These are phyloP conservation scores for Coniferiporia sulphurascens DNA, from an alignment of 1,284 basidiomycete genomes.

Conservation along the genomic window DNA sequence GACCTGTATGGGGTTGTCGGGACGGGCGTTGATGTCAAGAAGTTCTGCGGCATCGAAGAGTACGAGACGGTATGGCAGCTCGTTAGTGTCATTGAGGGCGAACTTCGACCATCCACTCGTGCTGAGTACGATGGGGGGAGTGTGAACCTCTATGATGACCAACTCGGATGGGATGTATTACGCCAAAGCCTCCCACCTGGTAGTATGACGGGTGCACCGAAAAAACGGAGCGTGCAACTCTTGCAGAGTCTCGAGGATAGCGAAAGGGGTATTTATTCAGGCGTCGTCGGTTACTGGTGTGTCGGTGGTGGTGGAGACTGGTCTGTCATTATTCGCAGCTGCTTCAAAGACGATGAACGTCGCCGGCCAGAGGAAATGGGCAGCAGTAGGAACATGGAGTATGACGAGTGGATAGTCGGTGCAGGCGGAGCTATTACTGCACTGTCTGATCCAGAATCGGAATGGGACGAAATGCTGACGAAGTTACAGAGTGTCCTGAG, in stretches of 20 bases:
- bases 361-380: neutral
- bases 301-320: slow-evolving; percentile 88
- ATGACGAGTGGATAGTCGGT: slow-evolving; percentile 73
- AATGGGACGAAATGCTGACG: slow-evolving; percentile 92
- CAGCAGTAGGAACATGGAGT: slow-evolving; percentile 21
- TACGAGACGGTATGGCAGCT: slow-evolving; percentile 96
- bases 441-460: slow-evolving; percentile 78
- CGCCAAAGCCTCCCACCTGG: slow-evolving; percentile 84
- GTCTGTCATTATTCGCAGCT: slow-evolving; percentile 94
- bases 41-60: slow-evolving; percentile 88
- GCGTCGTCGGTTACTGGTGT: slow-evolving; percentile 90
- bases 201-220: slow-evolving; percentile 98
- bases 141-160: slow-evolving; percentile 33
- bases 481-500: slow-evolving; percentile 75
- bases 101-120: slow-evolving; percentile 24
- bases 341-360: slow-evolving; percentile 58
- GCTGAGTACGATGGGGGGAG: slow-evolving; percentile 26
- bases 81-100: slow-evolving; percentile 89
- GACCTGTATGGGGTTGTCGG: slow-evolving; percentile 81
- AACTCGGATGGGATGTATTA: slow-evolving; percentile 76
- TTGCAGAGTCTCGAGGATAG: slow-evolving; percentile 76
- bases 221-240: slow-evolving; percentile 89
- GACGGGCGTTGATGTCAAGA: slow-evolving; percentile 74
- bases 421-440: slow-evolving; percentile 97
- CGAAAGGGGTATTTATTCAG: slow-evolving; percentile 85